These are phyloP conservation scores for Zygosaccharomyces pseudobailii DNA, from an alignment of 1,139 yeast species.

Conservation along the genomic window DNA sequence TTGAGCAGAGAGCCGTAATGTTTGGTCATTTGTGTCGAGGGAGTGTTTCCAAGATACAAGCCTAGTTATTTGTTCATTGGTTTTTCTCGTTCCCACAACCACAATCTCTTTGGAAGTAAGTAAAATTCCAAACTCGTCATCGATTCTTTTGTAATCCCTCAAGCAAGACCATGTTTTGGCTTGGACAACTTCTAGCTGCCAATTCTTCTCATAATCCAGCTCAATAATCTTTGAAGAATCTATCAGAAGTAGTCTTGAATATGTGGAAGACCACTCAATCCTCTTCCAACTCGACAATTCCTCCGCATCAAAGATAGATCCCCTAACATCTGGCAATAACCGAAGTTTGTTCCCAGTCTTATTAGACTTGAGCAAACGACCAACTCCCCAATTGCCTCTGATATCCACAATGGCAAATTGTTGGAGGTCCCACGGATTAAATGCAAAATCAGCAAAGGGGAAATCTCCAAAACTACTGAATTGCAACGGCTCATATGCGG, in stretches of 20 bases:
- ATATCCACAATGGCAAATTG: conserved; percentile 47
- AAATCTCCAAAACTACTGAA: conserved; percentile 28
- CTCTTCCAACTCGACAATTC: conserved; percentile 57
- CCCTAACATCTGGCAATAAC: conserved; percentile 15
- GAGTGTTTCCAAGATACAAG: conserved; percentile 68
- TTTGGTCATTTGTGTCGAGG: conserved; percentile 51
- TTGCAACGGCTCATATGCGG: conserved; percentile 19
- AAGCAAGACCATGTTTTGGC: conserved; percentile 56
- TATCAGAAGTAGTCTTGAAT: conserved; percentile 38
- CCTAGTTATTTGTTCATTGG: conserved; percentile 35
- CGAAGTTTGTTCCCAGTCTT: conserved; percentile 11
- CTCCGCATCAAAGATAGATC: conserved; percentile 39
- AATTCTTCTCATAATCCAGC: conserved; percentile 30
- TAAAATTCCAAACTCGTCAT: conserved; percentile 38
- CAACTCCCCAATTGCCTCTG: conserved; percentile 48
- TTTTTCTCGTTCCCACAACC: conserved; percentile 37
- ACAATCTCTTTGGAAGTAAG: conserved; percentile 61
- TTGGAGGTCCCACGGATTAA: conserved; percentile 39
- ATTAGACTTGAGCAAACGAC: conserved; percentile 31
- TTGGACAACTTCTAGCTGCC: conserved; percentile 39
- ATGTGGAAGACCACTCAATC: conserved; percentile 43
- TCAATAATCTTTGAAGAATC: conserved; percentile 44
- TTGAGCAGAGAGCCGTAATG: conserved; percentile 42
- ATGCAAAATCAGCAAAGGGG: conserved; percentile 45
- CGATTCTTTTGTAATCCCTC: conserved; percentile 41